Percentiles rank a stretch among this genome's conserved stretches.
These are phyloP conservation scores for Aspergillus sp. DNA, from an alignment of 2,329 filamentous ascomycete species.

Conservation along the genomic window DNA sequence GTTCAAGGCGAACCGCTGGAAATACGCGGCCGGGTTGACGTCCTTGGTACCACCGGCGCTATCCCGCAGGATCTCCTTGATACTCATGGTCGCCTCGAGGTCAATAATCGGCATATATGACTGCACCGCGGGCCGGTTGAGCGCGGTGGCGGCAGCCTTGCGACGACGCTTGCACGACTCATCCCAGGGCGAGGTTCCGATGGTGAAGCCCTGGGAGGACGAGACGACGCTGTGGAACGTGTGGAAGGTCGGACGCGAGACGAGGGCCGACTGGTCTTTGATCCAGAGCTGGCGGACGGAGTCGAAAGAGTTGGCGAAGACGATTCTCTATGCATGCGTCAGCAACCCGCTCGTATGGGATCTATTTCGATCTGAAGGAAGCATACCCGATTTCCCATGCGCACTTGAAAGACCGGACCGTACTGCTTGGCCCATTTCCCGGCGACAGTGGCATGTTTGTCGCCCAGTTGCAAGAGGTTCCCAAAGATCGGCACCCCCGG, in stretches of 20 bases:
- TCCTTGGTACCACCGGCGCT: constrained; percentile 54
- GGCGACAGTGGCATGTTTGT: constrained; percentile 45
- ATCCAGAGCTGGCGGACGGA: constrained; percentile 67
- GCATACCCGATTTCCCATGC: constrained; percentile 6
- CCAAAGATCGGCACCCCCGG: constrained; percentile 53
- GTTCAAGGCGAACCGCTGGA: constrained; percentile 68
- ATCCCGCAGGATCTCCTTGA: constrained; percentile 62
- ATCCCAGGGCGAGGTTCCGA: constrained; percentile 77
- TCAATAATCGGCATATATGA: constrained; percentile 78
- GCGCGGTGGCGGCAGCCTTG: constrained; percentile 68
- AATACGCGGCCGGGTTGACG: constrained; percentile 63
- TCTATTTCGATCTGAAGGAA: not conserved
- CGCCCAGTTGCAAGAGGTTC: constrained; percentile 50
- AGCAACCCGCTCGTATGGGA: not conserved
- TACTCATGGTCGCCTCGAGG: constrained; percentile 62
- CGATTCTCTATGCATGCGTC: constrained; percentile 48
- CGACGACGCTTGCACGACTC: constrained; percentile 68
- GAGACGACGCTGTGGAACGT: constrained; percentile 76
- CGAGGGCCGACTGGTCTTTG: constrained; percentile 66
- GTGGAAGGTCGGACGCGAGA: constrained; percentile 68
- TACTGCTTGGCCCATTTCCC: constrained; percentile 49
- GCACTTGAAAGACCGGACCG: constrained; percentile 50
- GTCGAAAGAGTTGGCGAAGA: constrained; percentile 72
- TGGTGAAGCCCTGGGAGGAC: constrained; percentile 68
- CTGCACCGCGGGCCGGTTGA: constrained; percentile 67